Percentiles rank a stretch among this genome's conserved stretches.
Evolutionary conservation across 495 filamentous ascomycete genomes (phyloP).

Genomic region (Podospora comata): DNA sequence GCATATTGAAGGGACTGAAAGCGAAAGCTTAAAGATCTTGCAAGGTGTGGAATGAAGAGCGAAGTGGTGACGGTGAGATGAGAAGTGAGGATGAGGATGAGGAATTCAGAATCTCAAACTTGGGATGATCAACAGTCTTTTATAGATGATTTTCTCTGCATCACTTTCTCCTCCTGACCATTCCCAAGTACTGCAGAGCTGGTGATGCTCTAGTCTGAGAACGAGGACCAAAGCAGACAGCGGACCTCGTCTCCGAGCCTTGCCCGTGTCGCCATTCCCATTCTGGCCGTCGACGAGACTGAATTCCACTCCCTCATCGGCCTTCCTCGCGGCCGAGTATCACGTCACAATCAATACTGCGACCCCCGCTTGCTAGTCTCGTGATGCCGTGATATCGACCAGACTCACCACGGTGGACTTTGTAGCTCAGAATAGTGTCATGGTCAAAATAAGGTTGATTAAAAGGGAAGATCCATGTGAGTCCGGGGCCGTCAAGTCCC

Average conservation of each 20-base stretch:
- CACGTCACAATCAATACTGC: constrained; percentile 16
- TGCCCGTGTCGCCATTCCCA: not conserved
- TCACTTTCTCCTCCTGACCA: not conserved
- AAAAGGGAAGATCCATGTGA: constrained; percentile 10
- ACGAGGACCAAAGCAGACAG: not conserved
- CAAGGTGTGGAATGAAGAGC: not conserved
- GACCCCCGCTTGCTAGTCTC: constrained; percentile 9
- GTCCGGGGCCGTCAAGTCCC: not conserved
- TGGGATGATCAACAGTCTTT: constrained; percentile 9
- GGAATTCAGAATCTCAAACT: not conserved
- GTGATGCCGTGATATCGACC: constrained; percentile 3
- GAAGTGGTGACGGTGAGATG: not conserved
- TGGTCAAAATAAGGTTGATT: constrained; percentile 12
- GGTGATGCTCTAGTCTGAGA: not conserved
- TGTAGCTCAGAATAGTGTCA: constrained; percentile 2
- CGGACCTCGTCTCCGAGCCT: constrained; percentile 9
- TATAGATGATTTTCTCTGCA: constrained; percentile 2
- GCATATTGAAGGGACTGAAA: constrained; percentile 23
- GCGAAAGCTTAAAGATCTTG: not conserved
- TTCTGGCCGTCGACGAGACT: constrained; percentile 1
- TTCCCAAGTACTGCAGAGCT: not conserved
- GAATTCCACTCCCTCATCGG: not conserved
- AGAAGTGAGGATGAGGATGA: constrained; percentile 3
- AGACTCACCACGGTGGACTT: not conserved
- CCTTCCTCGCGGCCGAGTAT: not conserved